A percentile compares a stretch with the other conserved stretches of the same genome.
phyloP scores from a whole-genome alignment of 164 flowering plant genomes.

The Nelumbo lutea region DNA sequence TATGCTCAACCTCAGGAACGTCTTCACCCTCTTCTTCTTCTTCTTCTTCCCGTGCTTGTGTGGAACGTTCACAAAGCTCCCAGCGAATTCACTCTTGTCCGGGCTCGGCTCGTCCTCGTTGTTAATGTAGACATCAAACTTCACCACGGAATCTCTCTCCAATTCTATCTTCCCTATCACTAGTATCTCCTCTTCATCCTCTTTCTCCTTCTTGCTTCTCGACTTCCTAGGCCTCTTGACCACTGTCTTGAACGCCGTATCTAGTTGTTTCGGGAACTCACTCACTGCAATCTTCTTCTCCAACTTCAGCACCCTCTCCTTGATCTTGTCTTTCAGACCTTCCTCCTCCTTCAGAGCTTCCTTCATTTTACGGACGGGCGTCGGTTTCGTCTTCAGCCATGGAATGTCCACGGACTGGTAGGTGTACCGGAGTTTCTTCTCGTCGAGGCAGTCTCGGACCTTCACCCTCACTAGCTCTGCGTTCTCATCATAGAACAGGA shows the following conservation, averaged over 20 bases:
- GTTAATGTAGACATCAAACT: slow-evolving; percentile 56
- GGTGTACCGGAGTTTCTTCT: slow-evolving; percentile 27
- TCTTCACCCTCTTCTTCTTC: slow-evolving; percentile 21
- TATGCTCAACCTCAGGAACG: slow-evolving; percentile 35
- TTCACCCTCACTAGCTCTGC: slow-evolving; percentile 28
- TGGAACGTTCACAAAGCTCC: slow-evolving; percentile 57
- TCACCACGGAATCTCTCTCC: slow-evolving; percentile 29
- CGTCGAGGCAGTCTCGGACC: slow-evolving; percentile 38
- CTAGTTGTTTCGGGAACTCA: slow-evolving; percentile 29
- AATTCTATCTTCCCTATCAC: slow-evolving; percentile 44
- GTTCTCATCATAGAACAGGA: slow-evolving; percentile 37
- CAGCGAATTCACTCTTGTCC: slow-evolving; percentile 42
- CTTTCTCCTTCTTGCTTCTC: slow-evolving; percentile 44
- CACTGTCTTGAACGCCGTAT: slow-evolving; percentile 15
- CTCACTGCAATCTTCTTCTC: background rate
- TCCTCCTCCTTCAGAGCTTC: slow-evolving; percentile 35
- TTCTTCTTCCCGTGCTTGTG: slow-evolving; percentile 32
- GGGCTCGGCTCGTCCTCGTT: slow-evolving; percentile 39
- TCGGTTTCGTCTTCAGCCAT: slow-evolving; percentile 35
- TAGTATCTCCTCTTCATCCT: slow-evolving; percentile 50
- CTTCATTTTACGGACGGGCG: slow-evolving; percentile 12
- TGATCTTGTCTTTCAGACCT: slow-evolving; percentile 32
- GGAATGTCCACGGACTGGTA: slow-evolving; percentile 51
- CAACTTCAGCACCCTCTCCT: slow-evolving; percentile 10
- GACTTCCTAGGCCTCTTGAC: slow-evolving; percentile 46